A percentile compares a stretch with the other conserved stretches of the same genome.
phyloP scores from a whole-genome alignment of 78 protist species.

The Dictyostelium citrinum region DNA sequence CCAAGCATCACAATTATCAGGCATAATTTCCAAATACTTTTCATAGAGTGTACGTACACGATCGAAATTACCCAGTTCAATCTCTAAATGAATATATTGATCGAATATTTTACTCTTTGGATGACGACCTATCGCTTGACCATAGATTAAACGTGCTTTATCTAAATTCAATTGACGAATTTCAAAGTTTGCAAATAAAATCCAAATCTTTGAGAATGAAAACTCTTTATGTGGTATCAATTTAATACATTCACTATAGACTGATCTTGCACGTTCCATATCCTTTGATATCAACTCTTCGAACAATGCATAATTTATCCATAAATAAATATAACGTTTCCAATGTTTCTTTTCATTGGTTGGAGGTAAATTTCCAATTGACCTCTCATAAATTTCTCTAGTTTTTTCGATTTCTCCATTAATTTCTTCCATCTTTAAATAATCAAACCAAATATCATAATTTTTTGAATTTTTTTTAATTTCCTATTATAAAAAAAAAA shows the following conservation, averaged over 20 bases:
- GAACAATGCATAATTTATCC: constrained; percentile 97
- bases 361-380: constrained; percentile 96
- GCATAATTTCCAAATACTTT: constrained; percentile 86
- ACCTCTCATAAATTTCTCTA: constrained; percentile 97
- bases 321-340: constrained; percentile 97
- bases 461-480: constrained; percentile 79
- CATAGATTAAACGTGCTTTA: constrained; percentile 50
- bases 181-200: constrained; percentile 92
- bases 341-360: constrained; percentile 91
- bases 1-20: constrained; percentile 92
- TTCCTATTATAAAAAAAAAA: neutral
- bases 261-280: constrained; percentile 87
- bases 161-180: constrained; percentile 89
- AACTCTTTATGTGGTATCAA: constrained; percentile 95
- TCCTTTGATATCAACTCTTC: constrained; percentile 94
- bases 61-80: constrained; percentile 91
- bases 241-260: constrained; percentile 81
- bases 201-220: constrained; percentile 97
- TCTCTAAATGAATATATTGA: constrained; percentile 87
- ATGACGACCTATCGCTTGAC: constrained; percentile 85
- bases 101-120: constrained; percentile 88
- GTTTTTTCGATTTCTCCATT: constrained; percentile 73
- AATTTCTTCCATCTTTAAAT: constrained; percentile 93
- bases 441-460: constrained; percentile 99
- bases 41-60: constrained; percentile 91